phyloP scores from a whole-genome alignment of 2,329 filamentous ascomycete genomes.

The Neurospora crassa region DNA sequence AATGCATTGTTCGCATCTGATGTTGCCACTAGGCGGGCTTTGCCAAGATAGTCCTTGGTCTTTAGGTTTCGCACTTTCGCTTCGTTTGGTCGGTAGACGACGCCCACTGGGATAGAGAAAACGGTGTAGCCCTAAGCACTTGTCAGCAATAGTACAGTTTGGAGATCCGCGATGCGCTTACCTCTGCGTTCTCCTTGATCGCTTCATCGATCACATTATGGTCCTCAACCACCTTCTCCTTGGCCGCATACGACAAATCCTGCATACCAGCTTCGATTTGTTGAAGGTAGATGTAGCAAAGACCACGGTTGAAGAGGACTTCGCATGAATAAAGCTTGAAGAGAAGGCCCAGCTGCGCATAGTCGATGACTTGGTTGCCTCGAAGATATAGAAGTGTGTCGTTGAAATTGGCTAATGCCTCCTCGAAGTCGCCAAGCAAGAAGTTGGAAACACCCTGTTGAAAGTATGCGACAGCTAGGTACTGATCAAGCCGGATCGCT shows the following conservation, averaged over 20 bases:
- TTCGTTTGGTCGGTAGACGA: slow-evolving; percentile 91
- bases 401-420: slow-evolving; percentile 96
- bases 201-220: slow-evolving; percentile 98
- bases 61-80: slow-evolving; percentile 98
- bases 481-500: slow-evolving; percentile 83
- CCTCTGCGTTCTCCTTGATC: slow-evolving; percentile 85
- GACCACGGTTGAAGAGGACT: slow-evolving; percentile 89
- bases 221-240: slow-evolving; percentile 92
- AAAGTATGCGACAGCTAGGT: slow-evolving; percentile 95
- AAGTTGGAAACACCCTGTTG: slow-evolving; percentile 98
- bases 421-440: slow-evolving; percentile 90
- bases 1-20: slow-evolving; percentile 73
- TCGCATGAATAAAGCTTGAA: slow-evolving; percentile 98
- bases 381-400: slow-evolving; percentile 90
- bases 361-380: slow-evolving; percentile 96
- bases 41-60: slow-evolving; percentile 94
- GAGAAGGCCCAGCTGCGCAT: slow-evolving; percentile 86
- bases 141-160: background rate
- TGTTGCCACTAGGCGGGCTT: slow-evolving; percentile 85
- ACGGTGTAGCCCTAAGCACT: slow-evolving; percentile 77
- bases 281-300: slow-evolving; percentile 95
- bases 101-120: slow-evolving; percentile 93
- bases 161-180: slow-evolving; percentile 29
- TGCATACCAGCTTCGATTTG: slow-evolving; percentile 85
- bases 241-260: slow-evolving; percentile 80